A percentile compares a stretch with the other conserved stretches of the same genome.
phyloP scores from a whole-genome alignment of 441 rosid species.

The Adansonia grandidieri region DNA sequence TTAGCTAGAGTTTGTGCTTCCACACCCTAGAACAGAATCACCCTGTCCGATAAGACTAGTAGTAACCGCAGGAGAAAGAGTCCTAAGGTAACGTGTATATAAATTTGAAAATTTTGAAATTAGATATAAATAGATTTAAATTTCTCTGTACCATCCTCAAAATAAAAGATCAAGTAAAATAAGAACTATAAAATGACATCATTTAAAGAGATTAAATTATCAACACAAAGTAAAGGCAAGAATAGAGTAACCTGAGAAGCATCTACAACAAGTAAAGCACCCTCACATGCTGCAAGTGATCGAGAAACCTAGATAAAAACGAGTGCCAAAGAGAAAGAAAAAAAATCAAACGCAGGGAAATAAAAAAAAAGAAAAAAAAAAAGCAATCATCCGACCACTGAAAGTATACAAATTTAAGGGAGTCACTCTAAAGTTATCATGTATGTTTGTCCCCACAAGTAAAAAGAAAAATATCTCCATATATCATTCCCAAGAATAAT shows the following conservation, averaged over 20 bases:
- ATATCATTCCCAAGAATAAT: background rate
- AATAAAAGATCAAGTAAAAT: conserved; percentile 17
- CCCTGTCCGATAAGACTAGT: conserved; percentile 19
- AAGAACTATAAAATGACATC: background rate
- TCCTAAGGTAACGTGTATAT: background rate
- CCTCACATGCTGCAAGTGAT: conserved; percentile 99
- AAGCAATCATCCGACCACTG: background rate
- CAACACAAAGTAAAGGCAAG: conserved; percentile 7
- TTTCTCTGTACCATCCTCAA: background rate
- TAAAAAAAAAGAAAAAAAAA: background rate
- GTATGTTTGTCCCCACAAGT: background rate
- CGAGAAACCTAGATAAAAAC: conserved; percentile 74
- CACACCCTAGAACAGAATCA: conserved; percentile 69
- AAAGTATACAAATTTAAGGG: background rate
- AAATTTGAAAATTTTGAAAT: background rate
- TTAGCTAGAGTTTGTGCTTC: conserved; percentile 98
- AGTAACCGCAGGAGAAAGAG: conserved; percentile 16
- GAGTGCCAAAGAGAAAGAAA: conserved; percentile 8
- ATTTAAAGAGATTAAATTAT: conserved; percentile 13
- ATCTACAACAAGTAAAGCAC: conserved; percentile 98
- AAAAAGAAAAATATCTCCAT: conserved; percentile 13
- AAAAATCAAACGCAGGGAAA: conserved; percentile 2
- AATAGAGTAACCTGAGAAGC: conserved; percentile 83
- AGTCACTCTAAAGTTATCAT: background rate
- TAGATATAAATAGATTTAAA: background rate